Evolutionary conservation across 306 rosid genomes (phyloP).

Genomic region (Erythrophleum fordii): DNA sequence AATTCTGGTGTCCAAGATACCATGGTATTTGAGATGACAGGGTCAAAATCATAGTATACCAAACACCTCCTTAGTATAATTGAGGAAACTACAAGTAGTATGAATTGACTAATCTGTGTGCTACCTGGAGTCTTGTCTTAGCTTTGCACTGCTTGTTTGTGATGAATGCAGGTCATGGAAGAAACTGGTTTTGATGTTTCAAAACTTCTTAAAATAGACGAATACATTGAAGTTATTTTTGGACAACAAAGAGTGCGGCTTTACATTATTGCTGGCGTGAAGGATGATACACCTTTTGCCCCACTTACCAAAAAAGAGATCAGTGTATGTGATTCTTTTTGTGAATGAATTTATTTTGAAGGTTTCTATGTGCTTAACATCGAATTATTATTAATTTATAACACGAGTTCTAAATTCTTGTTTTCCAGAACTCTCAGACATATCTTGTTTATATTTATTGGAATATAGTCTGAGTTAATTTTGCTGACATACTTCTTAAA

Average conservation of each 20-base stretch:
- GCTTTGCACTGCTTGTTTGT: constrained; percentile 34
- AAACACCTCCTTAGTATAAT: constrained; percentile 11
- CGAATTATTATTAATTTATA: constrained; percentile 9
- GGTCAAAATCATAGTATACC: background rate
- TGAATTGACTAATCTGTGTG: constrained; percentile 15
- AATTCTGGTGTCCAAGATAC: background rate
- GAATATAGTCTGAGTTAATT: background rate
- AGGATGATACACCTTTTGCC: constrained; percentile 89
- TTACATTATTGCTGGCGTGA: constrained; percentile 89
- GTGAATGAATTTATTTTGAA: constrained; percentile 12
- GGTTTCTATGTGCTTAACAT: background rate
- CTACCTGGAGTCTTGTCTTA: constrained; percentile 21
- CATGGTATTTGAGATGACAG: background rate
- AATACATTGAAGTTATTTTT: constrained; percentile 74
- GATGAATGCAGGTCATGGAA: constrained; percentile 80
- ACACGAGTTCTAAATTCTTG: background rate
- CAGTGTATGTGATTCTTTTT: constrained; percentile 72
- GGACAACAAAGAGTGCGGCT: constrained; percentile 98
- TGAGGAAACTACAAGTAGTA: constrained; percentile 1
- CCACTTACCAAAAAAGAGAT: constrained; percentile 98
- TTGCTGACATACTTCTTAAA: background rate
- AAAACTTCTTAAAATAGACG: constrained; percentile 70
- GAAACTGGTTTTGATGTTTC: constrained; percentile 96
- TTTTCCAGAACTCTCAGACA: background rate
- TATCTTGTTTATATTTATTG: background rate